Base-by-base conservation (phyloP, 352 stramenopile genomes). In the Phytophthora boehmeriae region DNA sequence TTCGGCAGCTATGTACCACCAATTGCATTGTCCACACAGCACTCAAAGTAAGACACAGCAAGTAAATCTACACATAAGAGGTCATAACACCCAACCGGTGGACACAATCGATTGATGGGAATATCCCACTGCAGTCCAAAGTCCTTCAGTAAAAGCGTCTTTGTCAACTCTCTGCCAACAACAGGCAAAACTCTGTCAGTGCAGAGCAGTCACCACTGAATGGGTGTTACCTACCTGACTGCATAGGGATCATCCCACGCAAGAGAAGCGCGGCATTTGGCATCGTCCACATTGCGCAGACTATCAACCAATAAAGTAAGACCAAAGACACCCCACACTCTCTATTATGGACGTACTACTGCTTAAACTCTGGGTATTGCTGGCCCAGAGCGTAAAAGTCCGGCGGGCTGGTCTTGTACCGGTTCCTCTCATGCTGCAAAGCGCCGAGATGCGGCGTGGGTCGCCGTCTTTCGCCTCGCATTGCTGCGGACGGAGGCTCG, bases 51-150 rank as follows among this genome's bases (percentile, higher is more conserved):
- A 65, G 25, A 27, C 19, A 30, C 16, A 50, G 35, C 41, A 36
- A 32, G 13, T 59, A 20, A 20, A 56, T 20, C 2, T 23, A 32
- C 2, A 2, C 44, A 28, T 10, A 30, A 8, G 25, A 30, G 25
- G 3, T 30, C 25, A 6, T 30, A 30, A 34, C 6, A 68, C 91
- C 64, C 60, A n/a, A 99, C 87, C 11, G 97, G 96, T 41, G 97
- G 97, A 74, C 95, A 99, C 22, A 99, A 70, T 11, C 88, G 84
- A 60, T 98, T 86, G 23, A 92, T 83, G 5, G 96, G 96, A 19
- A 98, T 91, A 16, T 86, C 81, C 76, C 94, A 97, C 28, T 98
- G 61, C 25, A 95, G 51, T 11, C 81, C 73, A 69, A 98, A 99
- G 59, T 98, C 88, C 32, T 93, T 76, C 42, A 90, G 67, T 17